Base-by-base conservation (phyloP, 2,329 filamentous ascomycete genomes). In the Cryphonectria parasitica region DNA sequence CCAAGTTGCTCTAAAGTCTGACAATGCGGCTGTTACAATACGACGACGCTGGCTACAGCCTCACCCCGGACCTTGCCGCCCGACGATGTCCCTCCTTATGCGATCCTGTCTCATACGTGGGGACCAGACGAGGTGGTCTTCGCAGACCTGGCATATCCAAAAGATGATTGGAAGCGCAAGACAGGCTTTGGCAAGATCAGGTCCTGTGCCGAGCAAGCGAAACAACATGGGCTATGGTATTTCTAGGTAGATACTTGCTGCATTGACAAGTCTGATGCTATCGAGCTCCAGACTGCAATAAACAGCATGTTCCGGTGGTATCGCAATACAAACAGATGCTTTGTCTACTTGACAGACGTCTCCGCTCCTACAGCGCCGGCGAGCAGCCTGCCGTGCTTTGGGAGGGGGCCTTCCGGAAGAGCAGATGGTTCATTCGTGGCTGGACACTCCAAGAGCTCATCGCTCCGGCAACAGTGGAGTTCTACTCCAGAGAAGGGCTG, bases 391-490 rank as follows among this genome's bases (percentile, higher is more conserved):
- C 45, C 3, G 45, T 49, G 45, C 45, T 49, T 49, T 56, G n/a
- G 52, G 52, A 56, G 52, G n/a, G n/a, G 25, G 52, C 52, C 25
- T 56, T 56, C 2, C 25, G 52, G 8, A 56, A 56, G 8, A 56
- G 52, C 52, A 56, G 25, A 43, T 71, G 64, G 68, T 72, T 70
- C 54, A 69, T 66, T 1, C 43, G 69, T 7, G 66, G 69, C 15
- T 71, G 69, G 69, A 71, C 69, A 25, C 66, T 72, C 31, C 68
- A 72, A 36, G 70, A 72, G 54, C 74, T 75, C n/a, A 41, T 75
- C 19, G 74, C 70, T 1, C 64, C 74, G 0, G 45, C 17, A 17
- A 34, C 64, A 0, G 41, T 77, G 19, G 58, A 60, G 22, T 77
- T 75, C 64, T 76, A 67, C 52, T 68, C 64, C 64, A 60, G 43